These are phyloP conservation scores for Silene coronaria DNA, from an alignment of 179 eudicot genomes.

Conservation along the genomic window DNA sequence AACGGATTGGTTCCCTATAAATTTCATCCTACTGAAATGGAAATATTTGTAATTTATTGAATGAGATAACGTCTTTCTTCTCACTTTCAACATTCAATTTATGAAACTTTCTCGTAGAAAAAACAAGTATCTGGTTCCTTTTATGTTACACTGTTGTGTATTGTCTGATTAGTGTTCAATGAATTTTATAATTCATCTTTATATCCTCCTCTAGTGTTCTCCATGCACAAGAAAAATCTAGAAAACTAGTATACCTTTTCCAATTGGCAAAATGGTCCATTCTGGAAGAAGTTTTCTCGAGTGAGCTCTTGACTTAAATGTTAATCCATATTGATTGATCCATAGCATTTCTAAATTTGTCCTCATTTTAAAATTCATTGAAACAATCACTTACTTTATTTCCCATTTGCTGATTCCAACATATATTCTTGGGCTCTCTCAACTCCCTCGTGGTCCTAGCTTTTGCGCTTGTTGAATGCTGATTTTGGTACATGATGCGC, in stretches of 20 bases:
- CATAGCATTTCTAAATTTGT: too few species aligned
- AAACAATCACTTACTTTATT: background rate
- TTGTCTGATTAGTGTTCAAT: too few species aligned
- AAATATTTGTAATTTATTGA: background rate
- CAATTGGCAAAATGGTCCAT: background rate
- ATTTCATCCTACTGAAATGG: background rate
- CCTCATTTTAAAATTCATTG: background rate
- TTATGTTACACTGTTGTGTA: background rate
- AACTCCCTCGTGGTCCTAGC: background rate
- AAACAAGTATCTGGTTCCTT: too few species aligned
- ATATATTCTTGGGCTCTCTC: background rate
- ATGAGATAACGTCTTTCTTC: background rate
- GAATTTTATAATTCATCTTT: background rate
- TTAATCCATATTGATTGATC: slow-evolving; percentile 3
- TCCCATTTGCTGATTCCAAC: background rate
- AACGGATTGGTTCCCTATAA: background rate
- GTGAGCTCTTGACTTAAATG: slow-evolving; percentile 1
- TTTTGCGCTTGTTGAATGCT: background rate
- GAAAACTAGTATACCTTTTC: background rate
- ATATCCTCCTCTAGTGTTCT: background rate
- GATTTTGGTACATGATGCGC: background rate
- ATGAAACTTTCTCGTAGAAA: too few species aligned
- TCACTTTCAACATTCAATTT: background rate
- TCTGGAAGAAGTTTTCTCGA: background rate
- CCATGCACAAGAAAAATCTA: background rate